Conservation (phyloP, 2,329 filamentous ascomycete genomes). For the Stenocarpella maydis region DNA sequence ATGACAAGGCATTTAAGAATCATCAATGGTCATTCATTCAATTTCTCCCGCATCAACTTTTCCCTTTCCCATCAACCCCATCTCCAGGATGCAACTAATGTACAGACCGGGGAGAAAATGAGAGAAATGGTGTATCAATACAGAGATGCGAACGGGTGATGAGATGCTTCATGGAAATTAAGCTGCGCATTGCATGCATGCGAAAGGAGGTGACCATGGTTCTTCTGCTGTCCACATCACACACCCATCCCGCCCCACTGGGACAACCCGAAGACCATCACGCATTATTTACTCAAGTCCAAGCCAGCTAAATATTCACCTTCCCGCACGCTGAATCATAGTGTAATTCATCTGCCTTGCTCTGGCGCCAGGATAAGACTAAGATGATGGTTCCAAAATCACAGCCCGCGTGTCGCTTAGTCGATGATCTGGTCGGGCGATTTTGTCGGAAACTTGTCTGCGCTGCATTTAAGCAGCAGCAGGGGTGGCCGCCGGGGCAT, state of each 20-base stretch:
- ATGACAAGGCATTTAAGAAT: background rate
- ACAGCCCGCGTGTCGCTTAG: constrained; percentile 21
- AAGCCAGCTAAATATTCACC: constrained; percentile 38
- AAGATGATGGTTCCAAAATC: constrained; percentile 32
- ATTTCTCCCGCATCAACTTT: constrained; percentile 34
- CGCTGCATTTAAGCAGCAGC: constrained; percentile 43
- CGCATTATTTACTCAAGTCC: constrained; percentile 20
- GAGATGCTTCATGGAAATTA: constrained; percentile 40
- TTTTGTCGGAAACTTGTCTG: constrained; percentile 3
- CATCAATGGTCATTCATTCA: constrained; percentile 31
- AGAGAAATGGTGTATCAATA: constrained; percentile 47
- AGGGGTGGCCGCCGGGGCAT: background rate
- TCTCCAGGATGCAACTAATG: constrained; percentile 45
- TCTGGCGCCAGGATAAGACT: constrained; percentile 34
- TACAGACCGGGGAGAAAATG: constrained; percentile 47
- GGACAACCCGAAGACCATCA: constrained; percentile 36
- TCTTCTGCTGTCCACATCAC: constrained; percentile 43
- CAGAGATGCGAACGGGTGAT: constrained; percentile 39
- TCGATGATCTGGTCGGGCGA: constrained; percentile 18
- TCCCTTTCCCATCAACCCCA: constrained; percentile 36
- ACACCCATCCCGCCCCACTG: constrained; percentile 28
- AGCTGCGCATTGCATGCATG: constrained; percentile 40
- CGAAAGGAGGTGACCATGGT: constrained; percentile 45
- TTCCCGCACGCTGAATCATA: constrained; percentile 40
- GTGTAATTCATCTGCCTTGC: constrained; percentile 29